Evolutionary conservation across 176 grass and related monocot genomes (phyloP).

Genomic region (Coix lacrymajobi): DNA sequence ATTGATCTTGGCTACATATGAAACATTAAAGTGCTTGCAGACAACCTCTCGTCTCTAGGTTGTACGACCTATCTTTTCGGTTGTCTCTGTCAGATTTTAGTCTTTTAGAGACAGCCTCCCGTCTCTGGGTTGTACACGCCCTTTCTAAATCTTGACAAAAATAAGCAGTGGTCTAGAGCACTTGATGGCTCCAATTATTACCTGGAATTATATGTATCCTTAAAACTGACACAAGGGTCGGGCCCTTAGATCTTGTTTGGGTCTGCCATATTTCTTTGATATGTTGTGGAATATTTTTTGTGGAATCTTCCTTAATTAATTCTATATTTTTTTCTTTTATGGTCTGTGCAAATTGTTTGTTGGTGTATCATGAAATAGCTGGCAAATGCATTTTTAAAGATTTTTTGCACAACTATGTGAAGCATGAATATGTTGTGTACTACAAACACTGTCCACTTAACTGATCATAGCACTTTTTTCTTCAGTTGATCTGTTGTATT

Average conservation of each 20-base stretch:
- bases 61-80: no score
- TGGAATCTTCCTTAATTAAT: background rate
- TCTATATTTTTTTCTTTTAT: background rate
- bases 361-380: background rate
- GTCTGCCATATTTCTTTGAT: background rate
- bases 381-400: background rate
- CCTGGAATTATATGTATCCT: slow-evolving; percentile 74
- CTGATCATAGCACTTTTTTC: background rate
- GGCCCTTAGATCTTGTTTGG: background rate
- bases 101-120: no score
- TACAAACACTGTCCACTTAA: background rate
- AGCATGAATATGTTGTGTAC: background rate
- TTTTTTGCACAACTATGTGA: background rate
- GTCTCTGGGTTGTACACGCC: no score
- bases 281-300: background rate
- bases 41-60: no score
- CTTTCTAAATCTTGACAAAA: slow-evolving; percentile 55
- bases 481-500: background rate
- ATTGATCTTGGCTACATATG: no score
- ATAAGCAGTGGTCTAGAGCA: slow-evolving; percentile 88
- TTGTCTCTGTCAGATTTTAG: no score
- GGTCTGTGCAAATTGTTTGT: background rate
- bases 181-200: slow-evolving; percentile 90
- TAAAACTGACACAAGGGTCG: slow-evolving; percentile 7
- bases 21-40: no score